Conservation (phyloP, 148 eudicot species). For the Vaccinium corymbosum region DNA sequence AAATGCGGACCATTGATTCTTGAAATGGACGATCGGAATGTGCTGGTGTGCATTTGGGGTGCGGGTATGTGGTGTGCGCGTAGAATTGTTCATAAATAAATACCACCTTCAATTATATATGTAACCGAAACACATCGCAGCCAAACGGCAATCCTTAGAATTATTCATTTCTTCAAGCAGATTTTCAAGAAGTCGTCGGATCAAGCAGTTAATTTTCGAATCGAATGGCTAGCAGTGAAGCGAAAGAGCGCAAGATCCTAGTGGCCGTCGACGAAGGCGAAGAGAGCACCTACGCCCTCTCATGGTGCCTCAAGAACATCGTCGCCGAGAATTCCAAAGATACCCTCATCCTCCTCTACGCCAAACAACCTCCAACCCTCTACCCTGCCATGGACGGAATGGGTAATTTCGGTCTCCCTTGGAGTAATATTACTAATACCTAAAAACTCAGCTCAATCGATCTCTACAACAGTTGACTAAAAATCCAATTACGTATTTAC, state of each 20-base stretch:
- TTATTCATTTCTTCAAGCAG: not conserved
- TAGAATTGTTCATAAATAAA: too few relatives aligned
- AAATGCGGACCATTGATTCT: too few relatives aligned
- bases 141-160: not conserved
- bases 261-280: constrained; percentile 26
- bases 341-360: constrained; percentile 57
- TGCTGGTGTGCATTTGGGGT: too few relatives aligned
- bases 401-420: constrained; percentile 26
- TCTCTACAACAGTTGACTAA: too few relatives aligned
- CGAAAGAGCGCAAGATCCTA: constrained; percentile 14
- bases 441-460: too few relatives aligned
- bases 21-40: too few relatives aligned
- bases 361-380: constrained; percentile 37
- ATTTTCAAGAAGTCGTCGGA: not conserved
- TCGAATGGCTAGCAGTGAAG: not conserved
- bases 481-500: too few relatives aligned
- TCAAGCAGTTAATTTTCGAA: not conserved
- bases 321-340: constrained; percentile 23
- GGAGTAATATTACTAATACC: too few relatives aligned
- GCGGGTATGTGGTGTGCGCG: too few relatives aligned
- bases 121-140: not conserved
- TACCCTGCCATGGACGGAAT: constrained; percentile 41
- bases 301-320: constrained; percentile 47
- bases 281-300: constrained; percentile 24
- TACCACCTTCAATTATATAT: not conserved